Conservation (phyloP, 306 rosid species). For the Citrullus amarus region DNA sequence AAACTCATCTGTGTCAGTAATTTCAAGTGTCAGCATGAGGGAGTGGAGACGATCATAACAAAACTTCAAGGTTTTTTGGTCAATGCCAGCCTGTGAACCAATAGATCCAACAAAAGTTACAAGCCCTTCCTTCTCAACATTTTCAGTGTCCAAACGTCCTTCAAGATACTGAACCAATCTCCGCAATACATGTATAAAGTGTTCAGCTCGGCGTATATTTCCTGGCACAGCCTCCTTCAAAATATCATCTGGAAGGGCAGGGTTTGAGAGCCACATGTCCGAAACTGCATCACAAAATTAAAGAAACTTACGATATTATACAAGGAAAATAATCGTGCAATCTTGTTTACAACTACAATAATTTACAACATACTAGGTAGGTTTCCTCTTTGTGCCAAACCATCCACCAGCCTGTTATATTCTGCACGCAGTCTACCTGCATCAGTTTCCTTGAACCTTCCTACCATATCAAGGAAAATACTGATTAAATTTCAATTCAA, state of each 20-base stretch:
- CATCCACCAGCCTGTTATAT: slow-evolving; percentile 81
- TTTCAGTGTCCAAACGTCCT: slow-evolving; percentile 82
- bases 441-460: slow-evolving; percentile 98
- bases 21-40: slow-evolving; percentile 82
- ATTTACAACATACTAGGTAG: slow-evolving; percentile 40
- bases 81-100: slow-evolving; percentile 77
- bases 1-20: slow-evolving; percentile 88
- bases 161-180: slow-evolving; percentile 87
- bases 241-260: slow-evolving; percentile 91
- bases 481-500: slow-evolving; percentile 22
- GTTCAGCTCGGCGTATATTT: slow-evolving; percentile 86
- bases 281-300: slow-evolving; percentile 38
- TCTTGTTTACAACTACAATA: not conserved
- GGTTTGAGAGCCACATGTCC: slow-evolving; percentile 84
- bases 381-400: slow-evolving; percentile 91
- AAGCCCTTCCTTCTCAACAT: slow-evolving; percentile 81
- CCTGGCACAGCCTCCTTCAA: slow-evolving; percentile 97
- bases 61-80: slow-evolving; percentile 79
- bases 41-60: slow-evolving; percentile 96
- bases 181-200: slow-evolving; percentile 67
- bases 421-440: slow-evolving; percentile 92
- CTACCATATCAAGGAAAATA: slow-evolving; percentile 62
- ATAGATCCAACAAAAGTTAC: slow-evolving; percentile 55
- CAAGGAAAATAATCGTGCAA: not conserved
- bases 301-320: not conserved